Conservation (phyloP, 371 early-diverging fungal genomes). For the Parasitella parasitica region DNA sequence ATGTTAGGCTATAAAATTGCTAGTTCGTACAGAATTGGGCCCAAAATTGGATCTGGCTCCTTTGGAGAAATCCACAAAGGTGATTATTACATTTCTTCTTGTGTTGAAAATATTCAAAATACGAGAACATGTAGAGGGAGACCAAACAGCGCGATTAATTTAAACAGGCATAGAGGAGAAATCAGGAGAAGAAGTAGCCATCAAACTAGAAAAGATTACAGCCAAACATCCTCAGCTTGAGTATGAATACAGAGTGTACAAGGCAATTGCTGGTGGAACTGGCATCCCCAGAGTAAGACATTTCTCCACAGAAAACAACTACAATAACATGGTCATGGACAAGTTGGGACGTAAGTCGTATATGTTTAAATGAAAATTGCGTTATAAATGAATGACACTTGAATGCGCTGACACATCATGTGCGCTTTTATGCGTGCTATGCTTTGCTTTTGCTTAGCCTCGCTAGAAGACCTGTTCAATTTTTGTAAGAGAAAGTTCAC, state of each 20-base stretch:
- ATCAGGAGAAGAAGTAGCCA: conserved; percentile 93
- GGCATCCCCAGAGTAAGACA: conserved; percentile 95
- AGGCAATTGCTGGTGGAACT: conserved; percentile 89
- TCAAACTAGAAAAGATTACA: conserved; percentile 90
- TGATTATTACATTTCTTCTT: conserved; percentile 18
- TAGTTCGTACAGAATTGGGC: conserved; percentile 83
- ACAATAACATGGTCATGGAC: conserved; percentile 97
- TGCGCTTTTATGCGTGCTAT: not conserved
- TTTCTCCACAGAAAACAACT: conserved; percentile 89
- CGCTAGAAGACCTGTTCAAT: conserved; percentile 94
- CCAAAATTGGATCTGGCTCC: conserved; percentile 95
- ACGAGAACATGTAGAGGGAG: not conserved
- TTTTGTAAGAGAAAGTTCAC: conserved; percentile 94
- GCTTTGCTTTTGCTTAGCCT: conserved; percentile 29
- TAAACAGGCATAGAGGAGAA: conserved; percentile 74
- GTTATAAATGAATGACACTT: not conserved
- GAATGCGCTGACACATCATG: not conserved
- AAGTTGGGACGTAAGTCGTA: conserved; percentile 83
- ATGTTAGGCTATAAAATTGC: conserved; percentile 41
- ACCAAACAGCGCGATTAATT: conserved; percentile 2
- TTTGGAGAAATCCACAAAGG: conserved; percentile 98
- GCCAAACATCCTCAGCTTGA: conserved; percentile 95
- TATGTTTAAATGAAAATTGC: not conserved
- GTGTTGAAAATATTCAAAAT: not conserved
- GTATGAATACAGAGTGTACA: conserved; percentile 95